Percentiles rank a stretch among this genome's conserved stretches.
These are phyloP conservation scores for Nemania bipapillata DNA, from an alignment of 2,329 filamentous ascomycete genomes.

Conservation along the genomic window DNA sequence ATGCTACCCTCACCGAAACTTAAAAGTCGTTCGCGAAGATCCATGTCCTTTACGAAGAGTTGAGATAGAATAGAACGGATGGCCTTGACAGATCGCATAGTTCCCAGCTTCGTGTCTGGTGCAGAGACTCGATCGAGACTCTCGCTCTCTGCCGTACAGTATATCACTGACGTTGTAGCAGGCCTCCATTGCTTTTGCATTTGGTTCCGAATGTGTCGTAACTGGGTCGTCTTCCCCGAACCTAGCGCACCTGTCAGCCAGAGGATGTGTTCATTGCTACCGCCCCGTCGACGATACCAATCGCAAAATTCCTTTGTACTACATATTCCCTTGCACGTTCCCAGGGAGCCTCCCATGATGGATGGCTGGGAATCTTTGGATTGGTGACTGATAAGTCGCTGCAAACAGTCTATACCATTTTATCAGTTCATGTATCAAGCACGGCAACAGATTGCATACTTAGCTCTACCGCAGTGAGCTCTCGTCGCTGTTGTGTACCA, in stretches of 20 bases:
- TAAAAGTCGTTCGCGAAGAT: constrained; percentile 25
- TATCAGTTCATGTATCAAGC: constrained; percentile 4
- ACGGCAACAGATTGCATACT: constrained; percentile 9
- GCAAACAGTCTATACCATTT: constrained; percentile 28
- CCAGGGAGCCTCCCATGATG: background rate
- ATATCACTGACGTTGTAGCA: constrained; percentile 28
- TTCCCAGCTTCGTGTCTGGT: constrained; percentile 13
- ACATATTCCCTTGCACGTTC: constrained; percentile 28
- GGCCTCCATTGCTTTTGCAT: constrained; percentile 32
- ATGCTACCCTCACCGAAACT: background rate
- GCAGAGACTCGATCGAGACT: constrained; percentile 5
- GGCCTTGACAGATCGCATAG: constrained; percentile 13
- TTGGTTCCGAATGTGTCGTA: constrained; percentile 22
- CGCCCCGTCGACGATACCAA: constrained; percentile 35
- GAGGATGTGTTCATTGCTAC: constrained; percentile 27
- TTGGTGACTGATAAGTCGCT: background rate
- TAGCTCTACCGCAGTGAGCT: constrained; percentile 17
- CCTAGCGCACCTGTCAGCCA: constrained; percentile 34
- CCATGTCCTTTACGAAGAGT: constrained; percentile 28
- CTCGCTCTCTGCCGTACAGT: constrained; percentile 22
- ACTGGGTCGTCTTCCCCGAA: constrained; percentile 36
- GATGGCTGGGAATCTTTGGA: background rate
- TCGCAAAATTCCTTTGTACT: constrained; percentile 28
- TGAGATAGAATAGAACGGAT: constrained; percentile 34
- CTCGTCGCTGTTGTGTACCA: constrained; percentile 24